A percentile compares a stretch with the other conserved stretches of the same genome.
phyloP scores from a whole-genome alignment of 371 early-diverging fungal species.

The Syncephalastrum contaminatum region DNA sequence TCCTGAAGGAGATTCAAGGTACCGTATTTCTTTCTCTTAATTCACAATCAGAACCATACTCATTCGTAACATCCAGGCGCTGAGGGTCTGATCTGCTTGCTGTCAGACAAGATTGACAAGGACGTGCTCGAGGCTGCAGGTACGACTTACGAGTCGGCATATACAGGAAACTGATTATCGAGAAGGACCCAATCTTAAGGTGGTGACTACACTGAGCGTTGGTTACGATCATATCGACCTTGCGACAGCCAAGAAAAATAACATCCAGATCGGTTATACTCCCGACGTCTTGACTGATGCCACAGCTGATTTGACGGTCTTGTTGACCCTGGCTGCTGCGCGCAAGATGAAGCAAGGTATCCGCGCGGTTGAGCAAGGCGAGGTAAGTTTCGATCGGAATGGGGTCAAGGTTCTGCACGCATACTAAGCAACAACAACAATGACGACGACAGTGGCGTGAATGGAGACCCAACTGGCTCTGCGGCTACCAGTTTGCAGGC shows the following conservation, averaged over 20 bases:
- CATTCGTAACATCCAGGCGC: constrained; percentile 27
- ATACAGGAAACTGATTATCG: background rate
- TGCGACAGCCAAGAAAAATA: constrained; percentile 40
- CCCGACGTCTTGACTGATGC: constrained; percentile 90
- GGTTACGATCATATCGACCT: constrained; percentile 86
- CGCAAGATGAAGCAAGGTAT: constrained; percentile 66
- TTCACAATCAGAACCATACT: background rate
- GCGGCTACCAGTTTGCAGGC: constrained; percentile 70
- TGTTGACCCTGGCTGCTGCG: constrained; percentile 72
- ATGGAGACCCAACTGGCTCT: constrained; percentile 73
- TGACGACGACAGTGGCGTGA: constrained; percentile 40
- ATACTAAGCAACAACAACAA: too few species aligned
- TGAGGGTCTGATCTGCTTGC: constrained; percentile 63
- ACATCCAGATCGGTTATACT: constrained; percentile 75
- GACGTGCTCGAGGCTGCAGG: constrained; percentile 66
- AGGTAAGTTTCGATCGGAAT: constrained; percentile 15
- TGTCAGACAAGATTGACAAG: constrained; percentile 68
- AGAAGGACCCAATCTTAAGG: constrained; percentile 53
- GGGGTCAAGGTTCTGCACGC: too few species aligned
- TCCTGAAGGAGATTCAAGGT: constrained; percentile 32
- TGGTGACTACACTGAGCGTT: constrained; percentile 74
- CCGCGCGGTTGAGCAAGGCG: constrained; percentile 53
- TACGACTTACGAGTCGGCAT: constrained; percentile 9
- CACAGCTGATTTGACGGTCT: constrained; percentile 78
- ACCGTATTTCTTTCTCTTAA: background rate